Evolutionary conservation across 208 protist species (phyloP), one percentile per base, ranked within the genome.

Genomic region (Leishmania major): DNA sequence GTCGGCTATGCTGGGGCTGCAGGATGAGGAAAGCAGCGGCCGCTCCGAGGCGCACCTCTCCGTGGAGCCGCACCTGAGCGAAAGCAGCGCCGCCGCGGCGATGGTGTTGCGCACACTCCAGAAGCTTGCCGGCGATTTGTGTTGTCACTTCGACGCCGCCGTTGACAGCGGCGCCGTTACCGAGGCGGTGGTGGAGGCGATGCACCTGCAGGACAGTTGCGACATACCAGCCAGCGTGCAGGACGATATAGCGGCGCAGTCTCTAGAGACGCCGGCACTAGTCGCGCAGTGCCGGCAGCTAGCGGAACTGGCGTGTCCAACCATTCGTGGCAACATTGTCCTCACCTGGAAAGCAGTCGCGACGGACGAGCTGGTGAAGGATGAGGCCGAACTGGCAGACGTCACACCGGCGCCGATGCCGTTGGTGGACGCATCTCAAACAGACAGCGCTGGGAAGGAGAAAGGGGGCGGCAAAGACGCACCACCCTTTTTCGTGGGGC

Each of bases 81-180:
- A 92, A 59, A 77, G 77, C 53, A 78, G 78, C 8, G 69, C 73
- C 8, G 75, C 78, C 2, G 84, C 86, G 55, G 85, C 89, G 76
- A 77, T 73, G 77, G 87, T 92, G 71, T 85, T 93, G 51, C 80
- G 90, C 45, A 93, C 91, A 31, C 79, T 96, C 55, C 93, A 96
- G 83, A 85, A 88, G 53, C 70, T 95, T 55, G 82, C 88, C 35
- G 85, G 84, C 57, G 86, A 90, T 37, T 75, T 94, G 45, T 96
- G 93, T 69, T 90, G 70, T 77, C 77, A 85, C 60, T 78, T 85
- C 57, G 81, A 85, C 77, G 57, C 81, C 13, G 75, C 74, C 17
- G 45, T 78, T 10, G 81, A 85, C 57, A n/a, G 47, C 64, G 51
- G 22, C 62, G 64, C 71, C 10, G 73, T 86, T 35, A 49, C 76